Percentiles rank a stretch among this genome's conserved stretches.
These are phyloP conservation scores for Pestalotiopsis sp. DNA, from an alignment of 2,329 filamentous ascomycete species.

Conservation along the genomic window DNA sequence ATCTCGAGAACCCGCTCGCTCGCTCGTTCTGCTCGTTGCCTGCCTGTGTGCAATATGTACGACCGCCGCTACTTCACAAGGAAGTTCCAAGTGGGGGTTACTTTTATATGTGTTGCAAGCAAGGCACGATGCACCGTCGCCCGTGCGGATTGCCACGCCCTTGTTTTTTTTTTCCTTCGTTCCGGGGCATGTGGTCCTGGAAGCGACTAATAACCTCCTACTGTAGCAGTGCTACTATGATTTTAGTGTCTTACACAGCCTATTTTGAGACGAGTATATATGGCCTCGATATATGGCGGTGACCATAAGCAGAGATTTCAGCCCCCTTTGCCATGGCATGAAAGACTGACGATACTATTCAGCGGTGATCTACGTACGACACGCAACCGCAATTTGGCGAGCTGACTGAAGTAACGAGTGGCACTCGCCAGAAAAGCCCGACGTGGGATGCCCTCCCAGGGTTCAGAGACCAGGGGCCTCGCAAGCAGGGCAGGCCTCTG, in stretches of 20 bases:
- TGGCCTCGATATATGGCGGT: background rate
- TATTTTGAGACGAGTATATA: background rate
- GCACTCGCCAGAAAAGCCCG: background rate
- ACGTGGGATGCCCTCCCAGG: background rate
- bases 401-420: background rate
- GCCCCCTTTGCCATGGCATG: background rate
- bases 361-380: background rate
- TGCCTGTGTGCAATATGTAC: background rate
- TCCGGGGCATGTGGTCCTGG: background rate
- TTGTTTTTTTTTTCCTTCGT: background rate
- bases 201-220: background rate
- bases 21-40: background rate
- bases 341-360: background rate
- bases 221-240: no score
- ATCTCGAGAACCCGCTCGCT: background rate
- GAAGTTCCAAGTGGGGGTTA: background rate
- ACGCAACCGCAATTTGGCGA: background rate
- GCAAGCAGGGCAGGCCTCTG: background rate
- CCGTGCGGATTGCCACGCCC: background rate
- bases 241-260: no score
- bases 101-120: background rate
- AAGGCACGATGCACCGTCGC: background rate
- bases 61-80: background rate
- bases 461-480: background rate
- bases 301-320: background rate